Base-by-base conservation (phyloP, 2,329 filamentous ascomycete genomes). In the Alternaria sp. region DNA sequence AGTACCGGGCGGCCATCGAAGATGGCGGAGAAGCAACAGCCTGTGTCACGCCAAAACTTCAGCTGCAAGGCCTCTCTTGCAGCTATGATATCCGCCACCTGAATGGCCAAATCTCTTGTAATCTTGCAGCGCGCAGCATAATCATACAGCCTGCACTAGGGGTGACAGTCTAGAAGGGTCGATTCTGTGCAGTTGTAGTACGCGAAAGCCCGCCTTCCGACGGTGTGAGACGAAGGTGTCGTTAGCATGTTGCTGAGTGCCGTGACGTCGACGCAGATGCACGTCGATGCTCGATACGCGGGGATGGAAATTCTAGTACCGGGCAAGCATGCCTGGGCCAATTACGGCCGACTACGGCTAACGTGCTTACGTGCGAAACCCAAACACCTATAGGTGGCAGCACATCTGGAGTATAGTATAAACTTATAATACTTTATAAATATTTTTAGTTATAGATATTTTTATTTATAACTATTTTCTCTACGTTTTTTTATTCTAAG, bases 241-340 rank as follows among this genome's bases (percentile, higher is more conserved):
- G 46, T 52, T 17, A 17, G 40, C 48, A 46, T 45, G 54, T 56
- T 45, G 54, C 13, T 33, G 39, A 36, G 54, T 56, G 48, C 48
- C 34, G 44, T 48, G 44, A 48, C 44, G 44, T 34, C 13, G 31
- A 48, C 23, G 13, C 44, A 48, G 21, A 34, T 48, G 44, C 44
- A 24, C 44, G 8, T 21, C 21, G 13, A 48, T 34, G 31, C 17
- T 48, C 21, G 44, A 48, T 24, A 24, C 44, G 44, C 31, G 44
- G 31, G 31, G 44, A 48, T 23, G 37, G 31, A 48, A 36, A 26
- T 26, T 36, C 29, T 48, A 36, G 44, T 40, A 11, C 29, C 44
- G 29, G 29, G 33, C 44, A 36, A 48, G 21, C 13, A 8, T 48
- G 13, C 31, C 44, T 34, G 3, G 33, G 23, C 44, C 29, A 34